phyloP scores from a whole-genome alignment of 1,139 yeast species.

The Candida dubliniensis region DNA sequence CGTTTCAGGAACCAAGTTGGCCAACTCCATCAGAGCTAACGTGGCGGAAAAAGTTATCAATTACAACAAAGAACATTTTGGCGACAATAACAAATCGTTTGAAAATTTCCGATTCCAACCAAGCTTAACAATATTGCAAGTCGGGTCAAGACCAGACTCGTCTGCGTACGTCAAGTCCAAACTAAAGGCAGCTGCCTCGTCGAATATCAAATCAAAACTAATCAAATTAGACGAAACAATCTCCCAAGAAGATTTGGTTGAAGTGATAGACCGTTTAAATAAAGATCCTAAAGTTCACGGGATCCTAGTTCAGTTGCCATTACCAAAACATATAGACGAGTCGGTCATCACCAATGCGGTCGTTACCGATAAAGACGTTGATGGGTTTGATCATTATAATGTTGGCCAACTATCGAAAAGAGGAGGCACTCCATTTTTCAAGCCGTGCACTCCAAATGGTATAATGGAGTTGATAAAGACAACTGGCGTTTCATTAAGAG shows the following conservation, averaged over 20 bases:
- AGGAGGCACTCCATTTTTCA: slow-evolving; percentile 68
- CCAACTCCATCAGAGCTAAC: slow-evolving; percentile 36
- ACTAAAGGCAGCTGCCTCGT: slow-evolving; percentile 67
- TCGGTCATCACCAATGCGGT: slow-evolving; percentile 68
- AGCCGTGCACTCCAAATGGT: slow-evolving; percentile 83
- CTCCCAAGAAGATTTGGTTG: slow-evolving; percentile 55
- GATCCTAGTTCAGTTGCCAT: slow-evolving; percentile 68
- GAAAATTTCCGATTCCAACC: slow-evolving; percentile 54
- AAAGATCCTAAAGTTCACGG: slow-evolving; percentile 68
- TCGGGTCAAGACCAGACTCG: slow-evolving; percentile 76
- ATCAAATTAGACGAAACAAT: slow-evolving; percentile 58
- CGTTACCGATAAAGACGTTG: slow-evolving; percentile 69
- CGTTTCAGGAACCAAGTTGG: slow-evolving; percentile 47
- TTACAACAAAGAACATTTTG: slow-evolving; percentile 34
- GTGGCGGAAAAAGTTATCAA: slow-evolving; percentile 45
- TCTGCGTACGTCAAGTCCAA: slow-evolving; percentile 76
- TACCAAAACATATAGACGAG: slow-evolving; percentile 71
- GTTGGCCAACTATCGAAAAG: slow-evolving; percentile 75
- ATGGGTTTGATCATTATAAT: slow-evolving; percentile 74
- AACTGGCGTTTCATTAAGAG: slow-evolving; percentile 57
- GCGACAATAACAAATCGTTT: slow-evolving; percentile 15
- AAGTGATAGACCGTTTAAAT: slow-evolving; percentile 57
- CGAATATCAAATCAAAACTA: slow-evolving; percentile 61
- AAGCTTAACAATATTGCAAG: slow-evolving; percentile 67
- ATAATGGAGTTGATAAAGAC: slow-evolving; percentile 66